A percentile compares a stretch with the other conserved stretches of the same genome.
phyloP scores from a whole-genome alignment of 257 asterid genomes.

The Ligustrum vulgare region DNA sequence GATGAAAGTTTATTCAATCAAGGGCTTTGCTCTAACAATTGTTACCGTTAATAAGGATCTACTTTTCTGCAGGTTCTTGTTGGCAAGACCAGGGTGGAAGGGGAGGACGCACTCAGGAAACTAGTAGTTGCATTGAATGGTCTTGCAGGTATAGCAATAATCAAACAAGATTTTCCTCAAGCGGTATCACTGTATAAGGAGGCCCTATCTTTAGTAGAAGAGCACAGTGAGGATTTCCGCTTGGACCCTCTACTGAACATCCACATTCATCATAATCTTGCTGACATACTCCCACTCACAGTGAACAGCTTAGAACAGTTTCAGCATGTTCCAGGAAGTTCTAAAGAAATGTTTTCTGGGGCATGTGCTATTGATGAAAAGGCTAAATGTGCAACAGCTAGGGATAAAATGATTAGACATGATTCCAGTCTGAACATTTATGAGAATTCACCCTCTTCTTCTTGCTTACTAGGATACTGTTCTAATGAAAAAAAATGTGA shows the following conservation, averaged over 20 bases:
- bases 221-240: slow-evolving; percentile 80
- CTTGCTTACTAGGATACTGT: slow-evolving; percentile 26
- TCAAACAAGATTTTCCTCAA: slow-evolving; percentile 63
- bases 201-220: slow-evolving; percentile 72
- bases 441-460: slow-evolving; percentile 35
- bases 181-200: slow-evolving; percentile 80
- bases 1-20: slow-evolving; percentile 18
- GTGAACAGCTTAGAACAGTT: slow-evolving; percentile 31
- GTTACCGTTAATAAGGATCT: slow-evolving; percentile 21
- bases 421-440: slow-evolving; percentile 29
- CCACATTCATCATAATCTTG: slow-evolving; percentile 87
- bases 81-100: slow-evolving; percentile 91
- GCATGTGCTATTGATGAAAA: slow-evolving; percentile 30
- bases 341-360: slow-evolving; percentile 28
- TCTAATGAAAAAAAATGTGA: slow-evolving; percentile 31
- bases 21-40: slow-evolving; percentile 14
- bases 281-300: slow-evolving; percentile 57
- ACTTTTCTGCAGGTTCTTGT: slow-evolving; percentile 70
- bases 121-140: slow-evolving; percentile 87
- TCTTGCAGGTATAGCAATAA: slow-evolving; percentile 92
- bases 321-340: slow-evolving; percentile 32
- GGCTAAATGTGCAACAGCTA: slow-evolving; percentile 30
- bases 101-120: slow-evolving; percentile 92
- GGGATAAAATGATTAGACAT: slow-evolving; percentile 32
- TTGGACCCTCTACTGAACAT: slow-evolving; percentile 92